Evolutionary conservation across 2,329 filamentous ascomycete genomes (phyloP).

Genomic region (Atkinsonella hypoxylon): DNA sequence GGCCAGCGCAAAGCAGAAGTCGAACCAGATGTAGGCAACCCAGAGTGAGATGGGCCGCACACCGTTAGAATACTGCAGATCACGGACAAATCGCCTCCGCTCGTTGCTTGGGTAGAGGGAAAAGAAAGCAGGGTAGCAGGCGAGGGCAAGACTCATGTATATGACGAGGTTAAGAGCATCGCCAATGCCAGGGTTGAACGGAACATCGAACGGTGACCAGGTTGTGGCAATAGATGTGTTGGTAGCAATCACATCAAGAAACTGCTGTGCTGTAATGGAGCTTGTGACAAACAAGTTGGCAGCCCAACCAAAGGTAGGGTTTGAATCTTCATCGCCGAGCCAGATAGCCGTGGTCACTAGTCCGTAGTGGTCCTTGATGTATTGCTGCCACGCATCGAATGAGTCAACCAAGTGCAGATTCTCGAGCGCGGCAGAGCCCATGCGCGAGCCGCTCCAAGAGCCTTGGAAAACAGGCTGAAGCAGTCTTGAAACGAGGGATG

Average conservation of each 20-base stretch:
- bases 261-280: conserved; percentile 52
- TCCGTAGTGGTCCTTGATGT: conserved; percentile 48
- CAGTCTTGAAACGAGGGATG: conserved; percentile 17
- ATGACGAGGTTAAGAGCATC: conserved; percentile 66
- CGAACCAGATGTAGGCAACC: conserved; percentile 71
- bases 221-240: conserved; percentile 58
- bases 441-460: conserved; percentile 11
- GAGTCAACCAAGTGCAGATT: conserved; percentile 45
- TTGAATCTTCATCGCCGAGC: conserved; percentile 47
- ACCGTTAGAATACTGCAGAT: conserved; percentile 84
- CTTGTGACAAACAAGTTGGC: conserved; percentile 48
- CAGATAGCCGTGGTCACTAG: conserved; percentile 69
- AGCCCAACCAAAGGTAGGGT: conserved; percentile 59
- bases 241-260: conserved; percentile 52
- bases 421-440: conserved; percentile 11
- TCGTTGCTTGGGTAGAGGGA: conserved; percentile 82
- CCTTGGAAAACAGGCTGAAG: conserved; percentile 29
- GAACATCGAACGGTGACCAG: conserved; percentile 65
- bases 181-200: conserved; percentile 56
- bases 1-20: conserved; percentile 59
- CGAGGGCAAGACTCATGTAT: conserved; percentile 71
- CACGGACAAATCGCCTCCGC: conserved; percentile 64
- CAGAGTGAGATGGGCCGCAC: conserved; percentile 73
- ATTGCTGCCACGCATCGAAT: conserved; percentile 55
- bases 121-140: conserved; percentile 75